Evolutionary conservation across 371 early-diverging fungal genomes (phyloP), one percentile per base, ranked within the genome.

Genomic region (Mucor piriformis): DNA sequence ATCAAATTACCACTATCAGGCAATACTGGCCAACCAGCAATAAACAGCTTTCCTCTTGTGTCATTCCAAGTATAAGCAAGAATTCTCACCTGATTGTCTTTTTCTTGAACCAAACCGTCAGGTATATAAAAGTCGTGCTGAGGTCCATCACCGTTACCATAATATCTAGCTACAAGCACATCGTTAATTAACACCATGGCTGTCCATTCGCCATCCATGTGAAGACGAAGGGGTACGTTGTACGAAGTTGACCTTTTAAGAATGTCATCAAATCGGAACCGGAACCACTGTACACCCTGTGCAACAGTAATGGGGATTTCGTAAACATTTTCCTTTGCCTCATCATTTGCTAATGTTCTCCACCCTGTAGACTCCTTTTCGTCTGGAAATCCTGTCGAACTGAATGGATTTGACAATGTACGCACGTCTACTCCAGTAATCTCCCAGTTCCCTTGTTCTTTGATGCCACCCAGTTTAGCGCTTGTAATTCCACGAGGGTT

Each of bases 371-470:
- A 35, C 1, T 48, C 37, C 5, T 56, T 48, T 54, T 92, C 92
- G 60, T 91, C 92, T 0, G 92, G 92, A 62, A 93, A 83, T 0
- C 95, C 95, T 15, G 87, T 83, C 1, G 84, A 77, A 24, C 67
- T 81, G 74, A 76, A 88, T 1, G 86, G 76, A 55, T 83, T 78
- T 18, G 70, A 54, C 20, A 87, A 64, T 11, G 67, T 47, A 29
- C 84, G 73, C 8, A 88, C 87, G 72, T 92, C 91, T 1, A 92
- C 87, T 20, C 95, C 93, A n/a, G 88, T 72, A n/a, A 91, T 85
- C 48, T 85, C 70, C 91, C 93, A 90, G 18, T 62, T 57, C 4
- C 53, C 59, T 15, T 53, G 44, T 13, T 60, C 37, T 3, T 56
- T 37, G 23, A 79, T 50, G 3, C 88, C 87, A 23, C 57, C 53